phyloP scores from a whole-genome alignment of 1,284 basidiomycete species.

The Cryptococcus floricola region DNA sequence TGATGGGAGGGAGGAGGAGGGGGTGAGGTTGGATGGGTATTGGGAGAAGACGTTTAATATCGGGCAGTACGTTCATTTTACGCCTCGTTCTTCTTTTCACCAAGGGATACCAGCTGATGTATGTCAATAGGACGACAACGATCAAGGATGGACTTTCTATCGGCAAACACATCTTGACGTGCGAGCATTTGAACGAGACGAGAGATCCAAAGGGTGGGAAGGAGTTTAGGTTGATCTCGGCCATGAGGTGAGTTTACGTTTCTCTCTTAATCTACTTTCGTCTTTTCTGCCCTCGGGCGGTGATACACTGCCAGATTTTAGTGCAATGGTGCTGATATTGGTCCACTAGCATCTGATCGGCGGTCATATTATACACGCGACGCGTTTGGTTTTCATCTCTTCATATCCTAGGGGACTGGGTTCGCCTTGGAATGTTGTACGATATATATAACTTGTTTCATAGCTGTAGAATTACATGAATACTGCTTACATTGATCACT shows the following conservation, averaged over 20 bases:
- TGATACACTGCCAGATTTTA: no score
- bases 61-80: background rate
- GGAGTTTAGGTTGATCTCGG: constrained; percentile 41
- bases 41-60: constrained; percentile 26
- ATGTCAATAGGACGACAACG: constrained; percentile 11
- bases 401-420: no score
- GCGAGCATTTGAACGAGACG: constrained; percentile 33
- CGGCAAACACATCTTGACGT: constrained; percentile 35
- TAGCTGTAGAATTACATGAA: no score
- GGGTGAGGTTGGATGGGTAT: constrained; percentile 29
- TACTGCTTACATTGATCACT: no score
- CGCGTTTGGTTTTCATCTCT: no score
- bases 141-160: constrained; percentile 28
- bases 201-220: constrained; percentile 36
- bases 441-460: no score
- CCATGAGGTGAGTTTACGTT: constrained; percentile 35
- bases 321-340: no score
- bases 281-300: no score
- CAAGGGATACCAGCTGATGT: background rate
- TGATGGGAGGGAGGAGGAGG: constrained; percentile 22
- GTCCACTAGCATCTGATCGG: no score
- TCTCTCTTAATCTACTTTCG: no score
- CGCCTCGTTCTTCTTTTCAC: background rate
- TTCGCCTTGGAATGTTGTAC: no score
- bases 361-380: no score